phyloP scores from a whole-genome alignment of 2,329 filamentous ascomycete species.

The Alternaria arbusti region DNA sequence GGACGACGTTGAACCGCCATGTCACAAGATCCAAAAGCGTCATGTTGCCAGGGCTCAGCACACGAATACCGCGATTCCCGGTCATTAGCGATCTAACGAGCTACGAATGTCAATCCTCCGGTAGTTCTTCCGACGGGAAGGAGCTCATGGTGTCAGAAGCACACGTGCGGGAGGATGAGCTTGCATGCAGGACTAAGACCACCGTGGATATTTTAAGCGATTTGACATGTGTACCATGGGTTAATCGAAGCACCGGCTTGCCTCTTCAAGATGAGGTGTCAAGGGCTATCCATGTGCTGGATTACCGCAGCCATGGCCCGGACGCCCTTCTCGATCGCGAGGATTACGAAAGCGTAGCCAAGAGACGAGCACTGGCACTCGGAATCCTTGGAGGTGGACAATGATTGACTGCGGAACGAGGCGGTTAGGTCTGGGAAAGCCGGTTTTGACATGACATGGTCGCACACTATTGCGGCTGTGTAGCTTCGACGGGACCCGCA shows the following conservation, averaged over 20 bases:
- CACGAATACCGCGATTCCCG: constrained; percentile 6
- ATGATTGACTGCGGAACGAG: constrained; percentile 2
- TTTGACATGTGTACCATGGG: constrained; percentile 7
- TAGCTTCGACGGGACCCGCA: constrained; percentile 7
- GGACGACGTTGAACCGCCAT: constrained; percentile 1
- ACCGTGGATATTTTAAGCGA: constrained; percentile 3
- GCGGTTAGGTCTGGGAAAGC: constrained; percentile 2
- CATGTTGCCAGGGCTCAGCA: background rate
- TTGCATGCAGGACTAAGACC: background rate
- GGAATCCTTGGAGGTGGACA: constrained; percentile 2
- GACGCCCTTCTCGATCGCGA: constrained; percentile 9
- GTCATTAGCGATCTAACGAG: background rate
- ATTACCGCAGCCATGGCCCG: constrained; percentile 8
- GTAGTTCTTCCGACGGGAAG: constrained; percentile 13
- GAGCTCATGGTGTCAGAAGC: constrained; percentile 4
- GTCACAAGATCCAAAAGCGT: constrained; percentile 3
- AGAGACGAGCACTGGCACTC: constrained; percentile 1
- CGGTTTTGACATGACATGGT: constrained; percentile 8
- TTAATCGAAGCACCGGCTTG: constrained; percentile 4
- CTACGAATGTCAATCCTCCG: constrained; percentile 10
- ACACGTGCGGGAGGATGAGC: constrained; percentile 9
- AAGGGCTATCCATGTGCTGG: constrained; percentile 6
- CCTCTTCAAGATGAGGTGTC: constrained; percentile 6
- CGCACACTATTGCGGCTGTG: constrained; percentile 4
- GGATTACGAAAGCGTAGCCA: constrained; percentile 6